phyloP scores from a whole-genome alignment of 2,329 filamentous ascomycete species.

The Fusarium subglutinans region DNA sequence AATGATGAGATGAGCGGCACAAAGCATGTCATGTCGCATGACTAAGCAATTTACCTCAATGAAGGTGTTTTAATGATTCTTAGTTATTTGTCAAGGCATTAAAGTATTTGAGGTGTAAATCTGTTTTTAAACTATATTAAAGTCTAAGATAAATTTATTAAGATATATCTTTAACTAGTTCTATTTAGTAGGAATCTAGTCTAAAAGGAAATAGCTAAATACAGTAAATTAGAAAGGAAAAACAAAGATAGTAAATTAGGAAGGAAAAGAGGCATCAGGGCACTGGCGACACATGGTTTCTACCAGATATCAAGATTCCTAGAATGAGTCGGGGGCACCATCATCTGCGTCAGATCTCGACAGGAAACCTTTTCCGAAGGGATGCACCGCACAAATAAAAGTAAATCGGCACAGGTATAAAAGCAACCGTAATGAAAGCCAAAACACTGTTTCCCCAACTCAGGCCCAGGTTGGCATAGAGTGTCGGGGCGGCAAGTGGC shows the following conservation, averaged over 20 bases:
- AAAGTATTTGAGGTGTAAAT: no score
- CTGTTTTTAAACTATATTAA: no score
- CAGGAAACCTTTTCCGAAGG: conserved; percentile 16
- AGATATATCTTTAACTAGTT: no score
- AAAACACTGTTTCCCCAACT: conserved; percentile 57
- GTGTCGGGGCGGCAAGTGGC: conserved; percentile 14
- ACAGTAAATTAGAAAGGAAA: no score
- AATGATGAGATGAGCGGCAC: not conserved
- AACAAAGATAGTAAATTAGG: no score
- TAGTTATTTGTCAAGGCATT: not conserved
- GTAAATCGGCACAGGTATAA: conserved; percentile 53
- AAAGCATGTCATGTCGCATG: not conserved
- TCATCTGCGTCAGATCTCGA: not conserved
- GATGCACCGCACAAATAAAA: conserved; percentile 52
- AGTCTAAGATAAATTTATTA: no score
- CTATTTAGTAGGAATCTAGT: no score
- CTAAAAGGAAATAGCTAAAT: no score
- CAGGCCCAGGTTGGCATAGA: conserved; percentile 49
- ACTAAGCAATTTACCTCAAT: not conserved
- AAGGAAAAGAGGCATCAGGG: no score
- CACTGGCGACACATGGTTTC: no score
- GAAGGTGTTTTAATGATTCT: accelerated
- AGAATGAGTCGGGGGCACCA: no score
- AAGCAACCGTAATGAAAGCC: conserved; percentile 51
- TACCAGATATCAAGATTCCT: no score